Percentiles rank a stretch among this genome's conserved stretches.
These are phyloP conservation scores for Parastagonospora avenae DNA, from an alignment of 2,329 filamentous ascomycete species.

Conservation along the genomic window DNA sequence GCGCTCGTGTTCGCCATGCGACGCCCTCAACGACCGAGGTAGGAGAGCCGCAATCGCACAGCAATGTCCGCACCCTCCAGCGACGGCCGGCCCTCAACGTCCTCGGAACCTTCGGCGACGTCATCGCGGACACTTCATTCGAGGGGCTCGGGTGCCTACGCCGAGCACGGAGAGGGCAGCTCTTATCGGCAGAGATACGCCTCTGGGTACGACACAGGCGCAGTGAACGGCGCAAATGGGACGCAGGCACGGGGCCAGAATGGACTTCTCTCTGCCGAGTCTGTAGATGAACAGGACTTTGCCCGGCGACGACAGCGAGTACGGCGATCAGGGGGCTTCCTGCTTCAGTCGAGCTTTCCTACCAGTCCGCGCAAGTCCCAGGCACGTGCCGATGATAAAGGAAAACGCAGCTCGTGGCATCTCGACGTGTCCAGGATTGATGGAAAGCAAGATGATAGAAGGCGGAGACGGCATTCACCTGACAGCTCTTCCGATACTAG, in stretches of 20 bases:
- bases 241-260: constrained; percentile 5
- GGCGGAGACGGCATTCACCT: constrained; percentile 13
- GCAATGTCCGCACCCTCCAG: constrained; percentile 42
- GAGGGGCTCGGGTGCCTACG: constrained; percentile 25
- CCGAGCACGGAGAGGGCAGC: constrained; percentile 35
- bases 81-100: constrained; percentile 39
- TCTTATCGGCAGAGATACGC: constrained; percentile 27
- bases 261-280: constrained; percentile 25
- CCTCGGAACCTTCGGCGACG: constrained; percentile 37
- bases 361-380: constrained; percentile 30
- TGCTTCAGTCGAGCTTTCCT: constrained; percentile 52
- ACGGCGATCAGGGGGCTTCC: constrained; percentile 49
- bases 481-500: constrained; percentile 22
- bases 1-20: constrained; percentile 30
- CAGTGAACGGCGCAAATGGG: constrained; percentile 9
- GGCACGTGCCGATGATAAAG: constrained; percentile 39
- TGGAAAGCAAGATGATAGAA: constrained; percentile 44
- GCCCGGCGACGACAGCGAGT: constrained; percentile 34
- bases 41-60: constrained; percentile 20
- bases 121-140: constrained; percentile 43
- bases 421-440: constrained; percentile 28
- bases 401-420: constrained; percentile 47
- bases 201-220: constrained; percentile 17
- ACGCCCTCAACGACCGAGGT: constrained; percentile 29
- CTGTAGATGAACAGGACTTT: constrained; percentile 39